Evolutionary conservation across 768 basidiomycete genomes (phyloP), one percentile per base, ranked within the genome.

Genomic region (Plicaturopsis crispa): DNA sequence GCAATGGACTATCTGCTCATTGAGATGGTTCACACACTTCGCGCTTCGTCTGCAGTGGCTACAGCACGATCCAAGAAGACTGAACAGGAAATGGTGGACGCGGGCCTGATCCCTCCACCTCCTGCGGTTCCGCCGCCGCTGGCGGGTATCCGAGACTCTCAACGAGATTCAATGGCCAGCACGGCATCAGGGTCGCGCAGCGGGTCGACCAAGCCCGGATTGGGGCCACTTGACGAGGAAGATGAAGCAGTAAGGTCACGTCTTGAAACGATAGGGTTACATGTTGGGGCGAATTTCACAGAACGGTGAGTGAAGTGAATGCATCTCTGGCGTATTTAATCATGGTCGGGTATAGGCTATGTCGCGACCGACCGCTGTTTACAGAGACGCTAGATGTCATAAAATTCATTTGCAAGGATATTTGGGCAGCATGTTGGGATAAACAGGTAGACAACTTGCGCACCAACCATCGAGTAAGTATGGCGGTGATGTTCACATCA

Each of bases 391-490:
- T 97, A 5, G 93, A 97, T 44, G 80, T 76, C 7, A 80, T 97
- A 63, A 96, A 97, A 58, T 96, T 96, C 52, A 72, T 97, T 41
- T 97, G 92, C 65, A 97, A 97, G 53, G 92, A 97, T 40, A 63
- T 97, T n/a, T 97, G 92, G 88, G 67, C 77, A 0, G 78, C 82
- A 16, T 84, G 84, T 40, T 96, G 88, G 81, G 86, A 91, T 37
- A 93, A 93, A 54, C 93, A 94, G 55, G 88, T 96, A 1, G 92
- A 96, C 52, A 97, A 97, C 57, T 63, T 97, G 41, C 76, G 92
- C 32, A 97, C 92, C 12, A 97, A 97, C 56, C 93, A 94, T 57
- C 70, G 92, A 35, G 91, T 91, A 52, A 28, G 78, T 63, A 28
- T 43, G n/a, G 3, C 12, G 18, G 20, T 24, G 30, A 14, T 39